These are phyloP conservation scores for Pterocarpus macrocarpus DNA, from an alignment of 306 rosid species.

Conservation along the genomic window DNA sequence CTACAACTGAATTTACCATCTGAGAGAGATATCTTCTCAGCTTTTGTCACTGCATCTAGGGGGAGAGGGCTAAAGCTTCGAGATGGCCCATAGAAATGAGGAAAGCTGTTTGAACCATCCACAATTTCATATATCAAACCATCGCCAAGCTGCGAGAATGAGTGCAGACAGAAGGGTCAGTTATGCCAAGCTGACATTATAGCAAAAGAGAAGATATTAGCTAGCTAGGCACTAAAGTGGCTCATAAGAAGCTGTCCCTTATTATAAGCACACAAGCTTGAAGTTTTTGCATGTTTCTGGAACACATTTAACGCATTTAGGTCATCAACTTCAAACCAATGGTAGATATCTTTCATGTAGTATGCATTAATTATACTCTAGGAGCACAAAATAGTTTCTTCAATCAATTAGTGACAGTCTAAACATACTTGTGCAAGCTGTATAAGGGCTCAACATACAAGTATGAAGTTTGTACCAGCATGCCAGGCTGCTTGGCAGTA, in stretches of 20 bases:
- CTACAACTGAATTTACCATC: slow-evolving; percentile 74
- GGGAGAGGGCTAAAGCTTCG: slow-evolving; percentile 77
- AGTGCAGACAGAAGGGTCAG: background rate
- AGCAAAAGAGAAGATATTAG: slow-evolving; percentile 11
- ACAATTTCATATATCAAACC: slow-evolving; percentile 85
- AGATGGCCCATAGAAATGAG: slow-evolving; percentile 89
- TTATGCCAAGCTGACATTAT: background rate
- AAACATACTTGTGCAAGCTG: slow-evolving; percentile 6
- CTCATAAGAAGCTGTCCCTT: slow-evolving; percentile 23
- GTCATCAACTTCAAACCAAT: background rate
- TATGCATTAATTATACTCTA: background rate
- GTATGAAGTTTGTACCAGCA: background rate
- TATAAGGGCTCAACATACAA: background rate
- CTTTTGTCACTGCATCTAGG: slow-evolving; percentile 67
- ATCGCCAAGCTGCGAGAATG: slow-evolving; percentile 74
- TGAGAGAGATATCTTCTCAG: slow-evolving; percentile 69
- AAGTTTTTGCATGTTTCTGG: background rate
- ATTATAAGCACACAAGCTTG: background rate
- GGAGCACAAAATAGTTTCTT: background rate
- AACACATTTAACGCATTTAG: background rate
- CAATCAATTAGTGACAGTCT: background rate
- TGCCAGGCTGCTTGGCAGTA: too few relatives aligned
- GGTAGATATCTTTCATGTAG: background rate
- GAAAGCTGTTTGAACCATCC: slow-evolving; percentile 77
- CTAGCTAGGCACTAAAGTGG: background rate